Percentiles rank a stretch among this genome's conserved stretches.
Conservation (phyloP, 257 asterid species). For the Solanum neorickii region DNA sequence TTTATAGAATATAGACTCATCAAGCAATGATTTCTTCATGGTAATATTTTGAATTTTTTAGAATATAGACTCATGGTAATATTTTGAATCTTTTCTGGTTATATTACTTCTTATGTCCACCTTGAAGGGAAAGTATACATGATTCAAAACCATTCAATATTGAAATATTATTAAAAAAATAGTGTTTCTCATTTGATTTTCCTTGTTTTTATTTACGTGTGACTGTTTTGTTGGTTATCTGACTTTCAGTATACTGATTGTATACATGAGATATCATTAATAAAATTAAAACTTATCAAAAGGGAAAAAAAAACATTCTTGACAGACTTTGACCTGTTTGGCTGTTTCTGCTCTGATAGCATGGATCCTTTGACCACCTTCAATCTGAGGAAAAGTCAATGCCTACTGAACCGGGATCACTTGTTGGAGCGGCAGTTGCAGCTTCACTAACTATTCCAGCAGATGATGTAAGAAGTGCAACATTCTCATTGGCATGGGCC, state of each 20-base stretch:
- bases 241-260: not conserved
- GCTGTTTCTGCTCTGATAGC: slow-evolving; percentile 34
- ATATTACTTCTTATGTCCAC: not conserved
- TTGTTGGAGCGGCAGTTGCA: slow-evolving; percentile 86
- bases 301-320: slow-evolving; percentile 4
- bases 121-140: not conserved
- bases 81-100: not conserved
- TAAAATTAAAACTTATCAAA: not conserved
- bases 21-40: not conserved
- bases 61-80: not conserved
- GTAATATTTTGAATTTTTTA: not conserved
- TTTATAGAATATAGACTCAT: not conserved
- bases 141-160: not conserved
- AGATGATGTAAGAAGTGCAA: slow-evolving; percentile 40
- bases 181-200: not conserved
- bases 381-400: slow-evolving; percentile 46
- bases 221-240: not conserved
- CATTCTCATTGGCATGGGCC: slow-evolving; percentile 86
- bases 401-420: slow-evolving; percentile 78
- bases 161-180: not conserved
- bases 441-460: slow-evolving; percentile 76
- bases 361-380: slow-evolving; percentile 79
- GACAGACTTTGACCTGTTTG: slow-evolving; percentile 14
- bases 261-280: not conserved
- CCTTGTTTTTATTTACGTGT: not conserved